A percentile compares a stretch with the other conserved stretches of the same genome.
Conservation (phyloP, 495 filamentous ascomycete species). For the Annulohypoxylon nitens region DNA sequence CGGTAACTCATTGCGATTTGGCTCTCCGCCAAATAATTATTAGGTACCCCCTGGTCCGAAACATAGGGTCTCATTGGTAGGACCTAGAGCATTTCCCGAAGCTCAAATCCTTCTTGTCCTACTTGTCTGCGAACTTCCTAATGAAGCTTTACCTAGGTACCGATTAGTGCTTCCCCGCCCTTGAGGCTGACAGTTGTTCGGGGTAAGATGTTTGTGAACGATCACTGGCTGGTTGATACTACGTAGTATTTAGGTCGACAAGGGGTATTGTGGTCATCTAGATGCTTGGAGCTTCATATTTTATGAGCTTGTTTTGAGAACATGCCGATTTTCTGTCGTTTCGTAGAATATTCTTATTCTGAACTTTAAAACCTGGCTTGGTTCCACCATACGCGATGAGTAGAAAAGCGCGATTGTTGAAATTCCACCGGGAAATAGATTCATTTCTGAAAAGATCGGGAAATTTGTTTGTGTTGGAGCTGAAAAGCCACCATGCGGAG, state of each 20-base stretch:
- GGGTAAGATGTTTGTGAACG: constrained; percentile 26
- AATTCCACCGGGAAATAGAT: constrained; percentile 10
- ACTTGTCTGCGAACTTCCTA: constrained; percentile 38
- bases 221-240: background rate
- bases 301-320: background rate
- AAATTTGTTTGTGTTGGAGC: constrained; percentile 14
- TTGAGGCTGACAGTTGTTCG: constrained; percentile 38
- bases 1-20: constrained; percentile 30
- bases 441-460: constrained; percentile 7
- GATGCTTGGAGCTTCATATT: background rate
- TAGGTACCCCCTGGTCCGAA: constrained; percentile 4
- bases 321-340: background rate
- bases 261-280: background rate
- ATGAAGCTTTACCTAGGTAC: constrained; percentile 25
- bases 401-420: background rate
- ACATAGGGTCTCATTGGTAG: constrained; percentile 29
- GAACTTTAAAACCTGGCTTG: background rate
- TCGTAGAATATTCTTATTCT: background rate
- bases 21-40: constrained; percentile 22
- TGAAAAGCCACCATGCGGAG: constrained; percentile 15
- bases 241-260: constrained; percentile 15
- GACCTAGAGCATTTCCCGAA: constrained; percentile 14
- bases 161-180: constrained; percentile 39
- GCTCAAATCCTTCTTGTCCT: constrained; percentile 20
- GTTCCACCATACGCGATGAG: background rate